Evolutionary conservation across 1,284 basidiomycete genomes (phyloP).

Genomic region (Chalciporus sp.): DNA sequence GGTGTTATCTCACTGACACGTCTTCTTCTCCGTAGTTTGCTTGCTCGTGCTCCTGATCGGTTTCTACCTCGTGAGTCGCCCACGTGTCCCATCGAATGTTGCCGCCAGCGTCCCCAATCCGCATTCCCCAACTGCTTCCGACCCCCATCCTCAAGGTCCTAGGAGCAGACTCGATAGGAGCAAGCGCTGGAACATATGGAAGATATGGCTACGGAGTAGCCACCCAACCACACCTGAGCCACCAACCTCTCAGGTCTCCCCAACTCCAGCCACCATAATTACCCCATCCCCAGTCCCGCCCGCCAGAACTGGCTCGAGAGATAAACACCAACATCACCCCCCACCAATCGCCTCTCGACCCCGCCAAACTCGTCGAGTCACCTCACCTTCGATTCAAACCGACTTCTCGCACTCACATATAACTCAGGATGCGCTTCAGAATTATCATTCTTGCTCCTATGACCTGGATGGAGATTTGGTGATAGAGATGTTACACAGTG

Average conservation of each 20-base stretch:
- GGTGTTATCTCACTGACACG: slow-evolving; percentile 16
- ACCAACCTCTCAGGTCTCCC: slow-evolving; percentile 10
- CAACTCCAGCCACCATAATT: neutral
- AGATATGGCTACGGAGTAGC: slow-evolving; percentile 5
- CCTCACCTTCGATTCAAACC: slow-evolving; percentile 27
- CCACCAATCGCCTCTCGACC: slow-evolving; percentile 10
- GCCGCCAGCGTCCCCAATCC: neutral
- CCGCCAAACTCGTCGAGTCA: slow-evolving; percentile 22
- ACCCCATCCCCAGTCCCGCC: neutral
- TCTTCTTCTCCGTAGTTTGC: slow-evolving; percentile 22
- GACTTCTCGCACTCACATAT: slow-evolving; percentile 30
- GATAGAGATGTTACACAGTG: slow-evolving; percentile 32
- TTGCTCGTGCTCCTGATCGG: slow-evolving; percentile 30
- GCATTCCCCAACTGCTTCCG: slow-evolving; percentile 4
- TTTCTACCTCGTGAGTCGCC: slow-evolving; percentile 32
- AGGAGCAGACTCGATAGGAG: slow-evolving; percentile 6
- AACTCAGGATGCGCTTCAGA: slow-evolving; percentile 27
- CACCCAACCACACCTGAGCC: neutral
- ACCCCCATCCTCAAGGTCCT: slow-evolving; percentile 3
- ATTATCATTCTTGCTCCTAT: slow-evolving; percentile 29
- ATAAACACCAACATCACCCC: neutral
- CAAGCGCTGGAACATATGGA: slow-evolving; percentile 25
- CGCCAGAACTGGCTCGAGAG: neutral
- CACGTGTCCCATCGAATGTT: slow-evolving; percentile 13
- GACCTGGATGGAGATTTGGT: slow-evolving; percentile 30